Evolutionary conservation across 768 basidiomycete genomes (phyloP).

Genomic region (Tubosaeta brunneosetosa): DNA sequence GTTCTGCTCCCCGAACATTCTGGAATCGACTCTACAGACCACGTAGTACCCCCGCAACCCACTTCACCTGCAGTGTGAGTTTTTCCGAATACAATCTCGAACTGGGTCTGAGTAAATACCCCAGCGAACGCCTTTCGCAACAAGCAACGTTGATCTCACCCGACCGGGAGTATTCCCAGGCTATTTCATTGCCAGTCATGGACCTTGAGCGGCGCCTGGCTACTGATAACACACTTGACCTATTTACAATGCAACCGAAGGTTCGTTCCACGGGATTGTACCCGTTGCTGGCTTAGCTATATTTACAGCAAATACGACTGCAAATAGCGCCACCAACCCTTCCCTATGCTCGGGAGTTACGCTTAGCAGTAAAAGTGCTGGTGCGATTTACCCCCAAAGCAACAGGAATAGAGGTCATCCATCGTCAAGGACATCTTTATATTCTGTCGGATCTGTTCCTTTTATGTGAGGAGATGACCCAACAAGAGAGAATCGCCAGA

Average conservation of each 20-base stretch:
- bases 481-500: conserved; percentile 50
- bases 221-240: conserved; percentile 77
- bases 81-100: neutral
- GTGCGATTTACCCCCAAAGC: conserved; percentile 75
- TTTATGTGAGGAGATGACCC: conserved; percentile 79
- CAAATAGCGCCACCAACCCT: conserved; percentile 83
- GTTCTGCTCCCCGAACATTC: conserved; percentile 21
- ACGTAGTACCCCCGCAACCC: conserved; percentile 47
- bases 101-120: conserved; percentile 6
- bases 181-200: conserved; percentile 52
- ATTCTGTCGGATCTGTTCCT: conserved; percentile 92
- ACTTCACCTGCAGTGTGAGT: conserved; percentile 57
- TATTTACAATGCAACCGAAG: conserved; percentile 94
- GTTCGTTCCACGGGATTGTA: conserved; percentile 35
- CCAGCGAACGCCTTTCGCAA: conserved; percentile 55
- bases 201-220: conserved; percentile 80
- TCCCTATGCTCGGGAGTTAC: conserved; percentile 72
- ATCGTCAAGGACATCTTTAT: conserved; percentile 75
- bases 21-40: conserved; percentile 35
- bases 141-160: conserved; percentile 55
- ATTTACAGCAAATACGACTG: conserved; percentile 70
- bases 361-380: conserved; percentile 64
- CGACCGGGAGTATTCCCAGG: conserved; percentile 48
- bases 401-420: conserved; percentile 70
- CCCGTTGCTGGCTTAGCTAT: conserved; percentile 3